These are phyloP conservation scores for Citrus glauca DNA, from an alignment of 345 rosid genomes.

Conservation along the genomic window DNA sequence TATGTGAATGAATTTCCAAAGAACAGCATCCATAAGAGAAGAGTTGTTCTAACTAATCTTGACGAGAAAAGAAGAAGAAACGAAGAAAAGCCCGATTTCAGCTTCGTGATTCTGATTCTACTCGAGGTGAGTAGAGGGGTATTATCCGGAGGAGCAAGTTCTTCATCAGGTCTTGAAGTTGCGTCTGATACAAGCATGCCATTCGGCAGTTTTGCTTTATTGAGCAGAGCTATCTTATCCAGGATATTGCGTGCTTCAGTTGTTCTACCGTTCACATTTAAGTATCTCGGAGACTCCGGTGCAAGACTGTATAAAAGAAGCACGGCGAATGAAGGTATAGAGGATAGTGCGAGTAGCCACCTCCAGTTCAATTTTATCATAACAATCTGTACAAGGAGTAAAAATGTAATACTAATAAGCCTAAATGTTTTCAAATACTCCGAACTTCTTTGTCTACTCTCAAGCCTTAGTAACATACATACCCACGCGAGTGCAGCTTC, in stretches of 20 bases:
- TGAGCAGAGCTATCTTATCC: constrained; percentile 39
- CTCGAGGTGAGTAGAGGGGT: constrained; percentile 14
- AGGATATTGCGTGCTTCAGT: constrained; percentile 40
- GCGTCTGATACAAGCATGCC: constrained; percentile 42
- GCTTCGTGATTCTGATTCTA: constrained; percentile 6
- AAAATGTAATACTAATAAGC: no score
- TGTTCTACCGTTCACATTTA: constrained; percentile 39
- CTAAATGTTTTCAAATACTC: no score
- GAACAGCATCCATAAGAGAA: constrained; percentile 51
- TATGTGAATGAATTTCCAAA: constrained; percentile 61
- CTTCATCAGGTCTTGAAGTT: constrained; percentile 22
- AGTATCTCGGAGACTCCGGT: constrained; percentile 64
- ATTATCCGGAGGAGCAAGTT: not conserved
- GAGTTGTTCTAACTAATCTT: constrained; percentile 38
- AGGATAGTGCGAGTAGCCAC: no score
- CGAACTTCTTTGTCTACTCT: no score
- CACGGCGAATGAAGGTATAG: not conserved
- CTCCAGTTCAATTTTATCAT: no score
- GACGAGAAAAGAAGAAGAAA: constrained; percentile 38
- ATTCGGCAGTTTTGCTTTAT: constrained; percentile 39
- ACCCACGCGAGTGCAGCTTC: no score
- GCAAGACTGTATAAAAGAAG: constrained; percentile 37
- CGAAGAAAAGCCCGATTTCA: constrained; percentile 26
- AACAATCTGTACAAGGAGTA: no score
- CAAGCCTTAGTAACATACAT: no score